Evolutionary conservation across 208 protist genomes (phyloP).

Genomic region (Leishmania tarentolae): DNA sequence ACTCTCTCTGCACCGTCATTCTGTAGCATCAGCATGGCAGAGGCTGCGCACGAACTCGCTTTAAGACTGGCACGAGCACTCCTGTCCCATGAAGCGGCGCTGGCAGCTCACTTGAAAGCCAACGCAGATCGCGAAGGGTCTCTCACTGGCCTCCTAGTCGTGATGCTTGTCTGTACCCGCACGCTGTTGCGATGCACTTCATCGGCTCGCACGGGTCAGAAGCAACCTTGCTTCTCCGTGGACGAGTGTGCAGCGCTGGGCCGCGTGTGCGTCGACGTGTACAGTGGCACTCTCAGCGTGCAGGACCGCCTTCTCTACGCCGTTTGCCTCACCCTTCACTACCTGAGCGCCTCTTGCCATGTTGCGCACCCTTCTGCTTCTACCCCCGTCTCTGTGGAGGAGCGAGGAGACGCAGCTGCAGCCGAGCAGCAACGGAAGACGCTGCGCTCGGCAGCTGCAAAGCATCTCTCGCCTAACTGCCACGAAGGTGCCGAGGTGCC

Average conservation of each 20-base stretch:
- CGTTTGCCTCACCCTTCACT: conserved; percentile 67
- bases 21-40: neutral
- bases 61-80: conserved; percentile 9
- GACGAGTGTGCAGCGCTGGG: conserved; percentile 12
- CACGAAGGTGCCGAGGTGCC: conserved; percentile 51
- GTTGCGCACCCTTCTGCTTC: neutral
- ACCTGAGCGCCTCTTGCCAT: conserved; percentile 34
- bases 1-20: neutral
- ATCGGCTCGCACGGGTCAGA: neutral
- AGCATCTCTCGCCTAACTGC: neutral
- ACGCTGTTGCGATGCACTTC: neutral
- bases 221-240: neutral
- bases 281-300: conserved; percentile 56
- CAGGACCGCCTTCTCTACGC: conserved; percentile 81
- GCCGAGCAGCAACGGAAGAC: neutral
- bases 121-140: conserved; percentile 20
- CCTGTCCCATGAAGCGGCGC: conserved; percentile 1
- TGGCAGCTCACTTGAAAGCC: conserved; percentile 13
- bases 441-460: neutral
- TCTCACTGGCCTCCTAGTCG: conserved; percentile 34
- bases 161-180: conserved; percentile 38
- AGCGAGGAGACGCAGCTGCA: neutral
- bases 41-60: conserved; percentile 3
- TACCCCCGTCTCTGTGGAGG: conserved; percentile 11
- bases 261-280: conserved; percentile 46